Percentiles rank a stretch among this genome's conserved stretches.
These are phyloP conservation scores for Anthracocystis panici-leucophaei DNA, from an alignment of 1,284 basidiomycete genomes.

Conservation along the genomic window DNA sequence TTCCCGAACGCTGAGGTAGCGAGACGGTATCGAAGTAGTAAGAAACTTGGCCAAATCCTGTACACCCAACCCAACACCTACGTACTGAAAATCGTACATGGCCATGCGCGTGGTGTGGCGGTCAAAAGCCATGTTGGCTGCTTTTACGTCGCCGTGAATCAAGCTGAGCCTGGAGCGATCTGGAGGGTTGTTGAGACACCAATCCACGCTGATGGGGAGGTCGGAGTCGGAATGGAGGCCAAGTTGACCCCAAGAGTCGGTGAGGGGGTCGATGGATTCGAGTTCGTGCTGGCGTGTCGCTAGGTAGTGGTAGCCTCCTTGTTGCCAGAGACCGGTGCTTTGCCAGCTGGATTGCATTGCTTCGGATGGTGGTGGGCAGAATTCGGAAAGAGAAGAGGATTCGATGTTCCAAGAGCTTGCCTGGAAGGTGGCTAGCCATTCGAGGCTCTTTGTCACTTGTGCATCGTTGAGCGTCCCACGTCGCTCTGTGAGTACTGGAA, in stretches of 20 bases:
- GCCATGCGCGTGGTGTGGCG: constrained; percentile 16
- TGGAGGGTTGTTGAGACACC: constrained; percentile 34
- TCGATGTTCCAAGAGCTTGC: constrained; percentile 31
- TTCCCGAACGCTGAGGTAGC: neutral
- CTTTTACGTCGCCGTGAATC: constrained; percentile 57
- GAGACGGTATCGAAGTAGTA: constrained; percentile 30
- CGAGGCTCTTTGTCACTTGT: constrained; percentile 25
- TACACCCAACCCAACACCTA: constrained; percentile 45
- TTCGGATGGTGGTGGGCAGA: constrained; percentile 22
- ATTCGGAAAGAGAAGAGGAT: neutral
- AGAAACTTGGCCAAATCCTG: constrained; percentile 55
- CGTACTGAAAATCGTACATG: constrained; percentile 60
- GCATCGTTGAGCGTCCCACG: constrained; percentile 24
- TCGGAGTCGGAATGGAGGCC: constrained; percentile 30
- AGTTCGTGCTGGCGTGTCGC: constrained; percentile 34
- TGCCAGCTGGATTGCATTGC: constrained; percentile 11
- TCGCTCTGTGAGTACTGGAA: constrained; percentile 24
- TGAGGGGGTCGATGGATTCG: constrained; percentile 15
- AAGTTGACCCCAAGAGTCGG: constrained; percentile 23
- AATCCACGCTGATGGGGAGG: constrained; percentile 32
- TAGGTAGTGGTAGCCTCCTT: constrained; percentile 54
- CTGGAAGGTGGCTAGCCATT: constrained; percentile 46
- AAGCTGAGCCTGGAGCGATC: constrained; percentile 21
- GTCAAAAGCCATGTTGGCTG: constrained; percentile 54
- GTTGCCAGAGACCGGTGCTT: constrained; percentile 41